A percentile compares a stretch with the other conserved stretches of the same genome.
phyloP scores from a whole-genome alignment of 2,329 filamentous ascomycete species.

The Ophiocordyceps robertsii region DNA sequence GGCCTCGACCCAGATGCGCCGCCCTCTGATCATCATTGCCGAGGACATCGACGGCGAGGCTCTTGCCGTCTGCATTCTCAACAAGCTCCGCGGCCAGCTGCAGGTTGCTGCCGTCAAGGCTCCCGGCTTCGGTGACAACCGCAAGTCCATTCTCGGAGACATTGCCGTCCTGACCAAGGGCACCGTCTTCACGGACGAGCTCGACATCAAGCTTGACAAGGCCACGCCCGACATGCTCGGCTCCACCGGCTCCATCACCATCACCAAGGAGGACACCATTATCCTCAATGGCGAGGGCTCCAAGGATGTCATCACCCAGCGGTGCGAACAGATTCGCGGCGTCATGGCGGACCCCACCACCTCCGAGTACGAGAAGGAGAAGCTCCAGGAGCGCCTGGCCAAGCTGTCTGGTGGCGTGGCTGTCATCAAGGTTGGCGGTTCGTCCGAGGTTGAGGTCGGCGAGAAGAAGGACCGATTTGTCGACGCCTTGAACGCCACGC shows the following conservation, averaged over 20 bases:
- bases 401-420: slow-evolving; percentile 98
- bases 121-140: slow-evolving; percentile 98
- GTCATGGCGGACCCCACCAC: slow-evolving; percentile 89
- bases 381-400: slow-evolving; percentile 97
- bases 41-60: slow-evolving; percentile 99
- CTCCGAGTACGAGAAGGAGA: slow-evolving; percentile 99
- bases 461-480: slow-evolving; percentile 99
- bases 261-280: slow-evolving; percentile 99
- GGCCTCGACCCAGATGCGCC: slow-evolving; percentile 87
- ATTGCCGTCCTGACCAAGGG: slow-evolving; percentile 91
- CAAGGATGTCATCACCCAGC: slow-evolving; percentile 88
- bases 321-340: slow-evolving; percentile 97
- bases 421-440: slow-evolving; percentile 97
- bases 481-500: slow-evolving; percentile 93
- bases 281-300: slow-evolving; percentile 91
- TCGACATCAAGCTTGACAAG: slow-evolving; percentile 99
- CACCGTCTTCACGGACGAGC: slow-evolving; percentile 95
- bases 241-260: slow-evolving; percentile 94
- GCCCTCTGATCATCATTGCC: slow-evolving; percentile 94
- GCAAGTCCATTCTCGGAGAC: slow-evolving; percentile 98
- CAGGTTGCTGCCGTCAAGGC: slow-evolving; percentile 98
- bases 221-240: slow-evolving; percentile 90
- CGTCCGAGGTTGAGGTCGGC: slow-evolving; percentile 95
- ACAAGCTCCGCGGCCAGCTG: slow-evolving; percentile 99
- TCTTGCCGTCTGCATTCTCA: slow-evolving; percentile 95